Base-by-base conservation (phyloP, 371 early-diverging fungal species). In the Nosema muscidifuracis region DNA sequence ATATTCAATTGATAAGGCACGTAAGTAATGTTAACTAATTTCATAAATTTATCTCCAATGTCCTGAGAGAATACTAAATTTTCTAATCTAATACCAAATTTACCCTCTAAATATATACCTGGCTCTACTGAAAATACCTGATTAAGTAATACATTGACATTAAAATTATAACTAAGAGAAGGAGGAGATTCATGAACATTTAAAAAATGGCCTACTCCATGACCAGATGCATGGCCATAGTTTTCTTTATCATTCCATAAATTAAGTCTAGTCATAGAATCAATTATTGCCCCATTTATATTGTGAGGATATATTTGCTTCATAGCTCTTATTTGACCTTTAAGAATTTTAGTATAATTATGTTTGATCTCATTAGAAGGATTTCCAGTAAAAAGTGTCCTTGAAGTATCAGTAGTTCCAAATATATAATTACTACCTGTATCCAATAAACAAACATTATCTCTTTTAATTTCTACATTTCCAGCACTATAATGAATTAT, bases 181-280 rank as follows among this genome's bases (percentile, higher is more conserved):
- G 96, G 99, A 36, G 99, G 99, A 0, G 92, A 89, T 82, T 97
- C 97, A 74, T 98, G 99, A 0, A 98, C 97, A 81, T 93, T 92
- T 75, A 97, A 85, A 84, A 88, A 97, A 18, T 90, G 86, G 0
- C 99, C 99, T n/a, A 99, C 95, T 77, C 99, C 99, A 82, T 99
- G 99, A 0, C 97, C 96, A n/a, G 97, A 95, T 34, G 95, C 94
- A 78, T 97, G 97, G n/a, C 91, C 88, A 87, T 86, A 99, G 78
- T 99, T 94, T 43, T 93, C 81, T 4, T 93, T 92, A 20, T 87
- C 90, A 42, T 88, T 81, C 97, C 95, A 95, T 31, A 97, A 85
- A 18, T 89, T 83, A 24, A 86, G 80, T 51, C 99, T 87, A 1
- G 96, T 91, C 65, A 93, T 80, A 20, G 88, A 85, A 78, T 95